Conservation (phyloP, 75 land plant species). For the Azolla pinnata region DNA sequence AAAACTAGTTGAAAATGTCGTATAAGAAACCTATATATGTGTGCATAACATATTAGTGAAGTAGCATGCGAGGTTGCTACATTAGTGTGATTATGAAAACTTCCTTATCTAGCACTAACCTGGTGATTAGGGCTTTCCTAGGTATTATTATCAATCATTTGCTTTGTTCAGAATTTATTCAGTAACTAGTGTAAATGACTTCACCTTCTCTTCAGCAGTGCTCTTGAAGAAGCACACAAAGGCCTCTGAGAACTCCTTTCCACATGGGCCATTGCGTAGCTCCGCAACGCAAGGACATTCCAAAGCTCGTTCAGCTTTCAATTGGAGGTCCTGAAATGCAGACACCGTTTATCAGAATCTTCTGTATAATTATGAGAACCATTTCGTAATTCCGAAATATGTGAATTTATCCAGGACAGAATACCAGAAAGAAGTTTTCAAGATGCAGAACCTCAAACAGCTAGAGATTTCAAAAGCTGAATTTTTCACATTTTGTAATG, state of each 20-base stretch:
- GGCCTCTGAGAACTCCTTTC: slow-evolving; percentile 67
- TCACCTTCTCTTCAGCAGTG: slow-evolving; percentile 77
- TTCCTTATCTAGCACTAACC: background rate
- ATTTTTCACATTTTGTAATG: too few relatives aligned
- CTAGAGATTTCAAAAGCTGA: too few relatives aligned
- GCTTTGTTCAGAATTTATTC: background rate
- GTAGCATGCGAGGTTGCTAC: background rate
- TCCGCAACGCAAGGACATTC: slow-evolving; percentile 92
- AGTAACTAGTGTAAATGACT: background rate
- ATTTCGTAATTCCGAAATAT: too few relatives aligned
- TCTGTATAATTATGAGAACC: too few relatives aligned
- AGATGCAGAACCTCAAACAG: too few relatives aligned
- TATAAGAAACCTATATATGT: background rate
- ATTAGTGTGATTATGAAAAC: background rate
- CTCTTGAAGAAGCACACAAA: slow-evolving; percentile 84
- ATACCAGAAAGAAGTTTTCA: too few relatives aligned
- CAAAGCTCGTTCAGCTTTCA: slow-evolving; percentile 59
- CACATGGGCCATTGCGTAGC: slow-evolving; percentile 80
- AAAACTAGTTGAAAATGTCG: background rate
- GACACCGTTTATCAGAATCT: too few relatives aligned
- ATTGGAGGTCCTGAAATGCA: slow-evolving; percentile 40
- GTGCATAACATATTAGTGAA: background rate
- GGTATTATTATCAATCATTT: background rate
- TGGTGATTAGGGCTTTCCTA: too few relatives aligned
- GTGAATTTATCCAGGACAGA: too few relatives aligned